Evolutionary conservation across 768 basidiomycete species (phyloP), one percentile per base, ranked within the genome.

Genomic region (Russula emetica): DNA sequence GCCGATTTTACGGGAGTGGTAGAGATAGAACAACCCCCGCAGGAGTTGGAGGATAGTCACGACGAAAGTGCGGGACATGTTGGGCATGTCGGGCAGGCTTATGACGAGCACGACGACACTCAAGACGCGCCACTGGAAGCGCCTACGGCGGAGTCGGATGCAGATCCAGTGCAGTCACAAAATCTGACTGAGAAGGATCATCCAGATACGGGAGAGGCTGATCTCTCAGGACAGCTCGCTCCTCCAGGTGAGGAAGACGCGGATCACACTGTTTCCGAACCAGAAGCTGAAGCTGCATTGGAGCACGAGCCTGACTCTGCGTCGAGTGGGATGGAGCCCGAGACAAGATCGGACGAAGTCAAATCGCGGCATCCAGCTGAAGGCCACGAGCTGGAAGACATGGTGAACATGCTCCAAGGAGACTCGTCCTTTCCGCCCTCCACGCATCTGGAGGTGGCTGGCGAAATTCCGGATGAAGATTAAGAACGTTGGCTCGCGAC

Each of bases 401-500:
- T 89, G 58, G 83, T 90, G 64, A 83, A 80, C 69, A 78, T 88
- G 68, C 82, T 90, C 14, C 85, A 90, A 74, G 70, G 44, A 36
- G 44, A 78, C 1, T 69, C 74, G 2, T 61, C 66, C 26, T 70
- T 71, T 51, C 62, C 68, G 38, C 66, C 69, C 40, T 54, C 63
- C 60, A 64, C 54, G 7, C 55, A 60, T 60, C 18, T 63, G 24
- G 65, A 26, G 53, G 58, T 55, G 24, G 76, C 82, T 49, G 77
- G 76, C 52, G 84, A 84, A 69, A 83, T 84, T 69, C 77, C 78
- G 26, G 82, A 81, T 65, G 83, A 81, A 67, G 81, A 83, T 40
- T 83, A 51, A 45, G 55, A 30, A 30, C 32, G 30, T 45, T 9
- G 42, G 18, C 40, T 40, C 24, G 40, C 18, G 18, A 50, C 34